Conservation (phyloP, 1,284 basidiomycete species). For the Sanghuangporus sanghuang region DNA sequence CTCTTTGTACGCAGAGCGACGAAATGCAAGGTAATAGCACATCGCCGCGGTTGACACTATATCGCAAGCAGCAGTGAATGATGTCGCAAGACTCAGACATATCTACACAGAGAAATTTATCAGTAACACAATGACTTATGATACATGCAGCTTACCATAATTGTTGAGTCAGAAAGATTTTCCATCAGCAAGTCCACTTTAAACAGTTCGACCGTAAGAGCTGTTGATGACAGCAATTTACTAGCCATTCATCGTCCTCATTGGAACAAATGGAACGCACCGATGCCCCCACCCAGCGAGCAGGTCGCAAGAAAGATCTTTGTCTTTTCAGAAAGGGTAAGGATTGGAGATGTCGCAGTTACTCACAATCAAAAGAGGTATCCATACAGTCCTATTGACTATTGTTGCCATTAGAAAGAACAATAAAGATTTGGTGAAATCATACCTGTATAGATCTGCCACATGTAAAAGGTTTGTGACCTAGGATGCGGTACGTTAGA, state of each 20-base stretch:
- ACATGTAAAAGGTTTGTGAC: constrained; percentile 9
- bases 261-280: background rate
- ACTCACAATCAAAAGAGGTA: constrained; percentile 7
- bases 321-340: background rate
- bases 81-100: background rate
- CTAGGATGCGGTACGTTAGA: background rate
- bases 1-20: constrained; percentile 3
- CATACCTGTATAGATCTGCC: constrained; percentile 6
- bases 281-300: constrained; percentile 3
- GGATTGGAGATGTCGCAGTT: background rate
- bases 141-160: background rate
- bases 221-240: background rate
- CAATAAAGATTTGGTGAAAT: background rate
- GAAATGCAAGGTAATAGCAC: constrained; percentile 4
- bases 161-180: background rate
- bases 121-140: background rate
- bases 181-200: background rate
- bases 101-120: background rate
- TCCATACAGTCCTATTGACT: constrained; percentile 3
- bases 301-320: background rate
- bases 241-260: background rate
- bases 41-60: constrained; percentile 6
- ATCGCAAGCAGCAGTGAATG: constrained; percentile 9
- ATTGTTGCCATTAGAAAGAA: background rate
- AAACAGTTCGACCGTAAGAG: constrained; percentile 1